Conservation (phyloP, 2,329 filamentous ascomycete species). For the Davidsoniella australis region DNA sequence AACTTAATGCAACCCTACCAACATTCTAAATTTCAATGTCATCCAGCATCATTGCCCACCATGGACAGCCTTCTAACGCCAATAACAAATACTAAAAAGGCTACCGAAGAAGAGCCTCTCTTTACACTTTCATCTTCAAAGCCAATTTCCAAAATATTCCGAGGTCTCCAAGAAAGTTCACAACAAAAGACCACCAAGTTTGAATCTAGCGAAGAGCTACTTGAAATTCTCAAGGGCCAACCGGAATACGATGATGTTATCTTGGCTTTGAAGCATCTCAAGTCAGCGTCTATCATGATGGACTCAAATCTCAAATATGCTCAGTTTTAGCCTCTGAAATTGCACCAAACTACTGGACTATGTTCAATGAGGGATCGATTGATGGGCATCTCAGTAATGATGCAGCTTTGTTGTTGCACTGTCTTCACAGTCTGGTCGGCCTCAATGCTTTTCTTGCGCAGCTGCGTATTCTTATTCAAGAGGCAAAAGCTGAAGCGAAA, state of each 20-base stretch:
- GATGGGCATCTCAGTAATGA: constrained; percentile 18
- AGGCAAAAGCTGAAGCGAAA: constrained; percentile 25
- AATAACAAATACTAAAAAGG: constrained; percentile 30
- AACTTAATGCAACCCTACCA: neutral
- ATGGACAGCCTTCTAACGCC: constrained; percentile 42
- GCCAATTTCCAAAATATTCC: neutral
- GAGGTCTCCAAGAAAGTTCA: neutral
- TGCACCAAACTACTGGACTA: constrained; percentile 66
- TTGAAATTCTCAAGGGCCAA: constrained; percentile 43
- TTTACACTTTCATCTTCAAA: constrained; percentile 16
- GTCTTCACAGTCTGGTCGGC: constrained; percentile 57
- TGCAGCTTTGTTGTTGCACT: constrained; percentile 37
- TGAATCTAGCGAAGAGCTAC: constrained; percentile 29
- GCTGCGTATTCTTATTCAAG: constrained; percentile 42
- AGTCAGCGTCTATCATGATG: neutral
- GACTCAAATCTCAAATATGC: constrained; percentile 38
- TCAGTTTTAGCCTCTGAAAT: constrained; percentile 58
- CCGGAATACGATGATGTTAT: constrained; percentile 42
- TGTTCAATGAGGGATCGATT: constrained; percentile 32
- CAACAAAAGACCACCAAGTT: neutral
- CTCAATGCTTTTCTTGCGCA: constrained; percentile 61
- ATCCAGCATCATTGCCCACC: neutral
- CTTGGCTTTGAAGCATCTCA: constrained; percentile 34
- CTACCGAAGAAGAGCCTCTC: constrained; percentile 20
- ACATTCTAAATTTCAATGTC: neutral